phyloP scores from a whole-genome alignment of 192 early-diverging fungal genomes.

The Rhizoclosmatium sp. region DNA sequence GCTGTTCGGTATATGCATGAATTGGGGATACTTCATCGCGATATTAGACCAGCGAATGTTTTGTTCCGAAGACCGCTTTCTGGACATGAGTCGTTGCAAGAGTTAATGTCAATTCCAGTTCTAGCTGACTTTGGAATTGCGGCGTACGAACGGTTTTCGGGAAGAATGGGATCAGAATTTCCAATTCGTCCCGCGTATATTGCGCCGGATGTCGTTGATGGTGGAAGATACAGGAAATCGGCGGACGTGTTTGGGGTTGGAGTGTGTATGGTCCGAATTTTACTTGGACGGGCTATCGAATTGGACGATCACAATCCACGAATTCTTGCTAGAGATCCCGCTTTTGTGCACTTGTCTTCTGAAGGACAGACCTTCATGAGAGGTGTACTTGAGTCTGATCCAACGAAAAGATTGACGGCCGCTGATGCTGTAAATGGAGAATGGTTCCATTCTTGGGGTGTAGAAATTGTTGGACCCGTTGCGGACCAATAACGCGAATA shows the following conservation, averaged over 20 bases:
- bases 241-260: slow-evolving; percentile 31
- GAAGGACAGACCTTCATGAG: not conserved
- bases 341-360: not conserved
- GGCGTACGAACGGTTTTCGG: not conserved
- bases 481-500: not conserved
- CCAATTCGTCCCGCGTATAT: slow-evolving; percentile 9
- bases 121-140: slow-evolving; percentile 40
- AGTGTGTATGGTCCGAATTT: slow-evolving; percentile 11
- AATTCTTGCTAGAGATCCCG: not conserved
- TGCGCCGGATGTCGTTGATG: slow-evolving; percentile 36
- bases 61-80: slow-evolving; percentile 26
- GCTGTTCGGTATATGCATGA: slow-evolving; percentile 33
- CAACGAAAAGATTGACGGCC: slow-evolving; percentile 5
- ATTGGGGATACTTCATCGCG: slow-evolving; percentile 22
- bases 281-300: slow-evolving; percentile 18
- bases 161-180: slow-evolving; percentile 11
- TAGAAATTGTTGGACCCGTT: slow-evolving; percentile 12
- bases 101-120: slow-evolving; percentile 25
- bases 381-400: slow-evolving; percentile 4
- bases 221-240: slow-evolving; percentile 11
- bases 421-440: not conserved
- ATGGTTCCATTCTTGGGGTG: slow-evolving; percentile 21
- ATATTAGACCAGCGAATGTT: slow-evolving; percentile 33
- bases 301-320: slow-evolving; percentile 13
- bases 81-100: slow-evolving; percentile 4